These are phyloP conservation scores for Nemophila menziesii DNA, from an alignment of 257 asterid genomes.

Conservation along the genomic window DNA sequence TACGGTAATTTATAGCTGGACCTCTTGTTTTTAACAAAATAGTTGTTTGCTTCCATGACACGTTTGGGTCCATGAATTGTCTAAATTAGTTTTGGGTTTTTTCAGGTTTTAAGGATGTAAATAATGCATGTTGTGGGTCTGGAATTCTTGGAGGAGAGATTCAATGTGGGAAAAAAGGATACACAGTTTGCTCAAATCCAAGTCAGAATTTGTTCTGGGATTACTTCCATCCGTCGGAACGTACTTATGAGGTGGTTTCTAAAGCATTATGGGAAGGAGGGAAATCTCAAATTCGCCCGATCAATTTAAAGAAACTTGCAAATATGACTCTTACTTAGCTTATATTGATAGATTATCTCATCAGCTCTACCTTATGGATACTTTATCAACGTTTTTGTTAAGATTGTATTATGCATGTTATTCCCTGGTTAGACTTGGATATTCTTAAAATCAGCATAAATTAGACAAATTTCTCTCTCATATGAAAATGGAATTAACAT, in stretches of 20 bases:
- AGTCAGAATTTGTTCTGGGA: slow-evolving; percentile 48
- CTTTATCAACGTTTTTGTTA: too few relatives aligned
- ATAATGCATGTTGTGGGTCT: slow-evolving; percentile 54
- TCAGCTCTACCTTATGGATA: too few relatives aligned
- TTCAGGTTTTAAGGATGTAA: slow-evolving; percentile 42
- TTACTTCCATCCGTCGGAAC: slow-evolving; percentile 62
- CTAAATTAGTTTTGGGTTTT: too few relatives aligned
- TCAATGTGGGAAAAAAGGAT: slow-evolving; percentile 63
- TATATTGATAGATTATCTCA: too few relatives aligned
- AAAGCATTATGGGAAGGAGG: slow-evolving; percentile 57
- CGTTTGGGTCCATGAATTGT: neutral
- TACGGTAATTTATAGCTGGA: slow-evolving; percentile 26
- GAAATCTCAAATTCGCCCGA: slow-evolving; percentile 30
- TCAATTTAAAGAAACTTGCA: slow-evolving; percentile 40
- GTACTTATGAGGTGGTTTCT: slow-evolving; percentile 42
- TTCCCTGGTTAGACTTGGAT: neutral
- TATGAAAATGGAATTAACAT: too few relatives aligned
- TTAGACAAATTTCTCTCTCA: too few relatives aligned
- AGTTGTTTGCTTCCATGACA: neutral
- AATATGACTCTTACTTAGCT: slow-evolving; percentile 14
- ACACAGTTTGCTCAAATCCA: slow-evolving; percentile 40
- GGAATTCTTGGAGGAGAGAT: slow-evolving; percentile 49
- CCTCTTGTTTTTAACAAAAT: neutral
- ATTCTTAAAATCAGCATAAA: too few relatives aligned
- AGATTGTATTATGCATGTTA: neutral